Base-by-base conservation (phyloP, 805 yeast genomes). In the Torulaspora microellipsoides region DNA sequence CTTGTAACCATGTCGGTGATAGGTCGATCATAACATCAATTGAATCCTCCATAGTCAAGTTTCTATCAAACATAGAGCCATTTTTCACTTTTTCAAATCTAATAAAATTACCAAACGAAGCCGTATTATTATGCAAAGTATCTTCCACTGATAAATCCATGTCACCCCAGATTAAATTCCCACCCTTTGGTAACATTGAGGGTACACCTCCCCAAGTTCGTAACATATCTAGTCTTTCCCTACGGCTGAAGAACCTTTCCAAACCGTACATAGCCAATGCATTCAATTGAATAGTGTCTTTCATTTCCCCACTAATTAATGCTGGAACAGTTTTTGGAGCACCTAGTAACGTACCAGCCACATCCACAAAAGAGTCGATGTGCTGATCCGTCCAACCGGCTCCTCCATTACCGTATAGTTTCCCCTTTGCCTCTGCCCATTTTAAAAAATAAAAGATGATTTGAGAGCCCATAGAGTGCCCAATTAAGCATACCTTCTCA, bases 381-480 rank as follows among this genome's bases (percentile, higher is more conserved):
- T 93, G 74, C 33, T 83, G 83, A 55, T 93, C 84, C 49, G 89
- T 91, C 99, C 99, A 93, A 34, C 54, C 58, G 3, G 73, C 62
- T 1, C 98, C 98, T n/a, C 96, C 98, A 60, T 90, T 87, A 28
- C 99, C 99, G 56, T 77, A 87, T 44, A 67, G 65, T 41, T 69
- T 69, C 4, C 96, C 97, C 39, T 73, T 70, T 0, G 97, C 96
- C 64, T 93, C 99, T 6, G 77, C 98, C 99, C 99, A 93, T 65
- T 93, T 89, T 69, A 93, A 65, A 60, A 93, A 93, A 63, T 86
- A 93, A 60, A 78, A 87, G 2, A 83, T 77, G 30, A 93, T 77
- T 66, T 93, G 98, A 0, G 95, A 75, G 2, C 99, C 99, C 99
- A 93, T 93, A 0, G 98, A 91, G 63, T 93, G 99, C 15, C 96